These are phyloP conservation scores for Pseudopithomyces chartarum DNA, from an alignment of 2,329 filamentous ascomycete species.

Conservation along the genomic window DNA sequence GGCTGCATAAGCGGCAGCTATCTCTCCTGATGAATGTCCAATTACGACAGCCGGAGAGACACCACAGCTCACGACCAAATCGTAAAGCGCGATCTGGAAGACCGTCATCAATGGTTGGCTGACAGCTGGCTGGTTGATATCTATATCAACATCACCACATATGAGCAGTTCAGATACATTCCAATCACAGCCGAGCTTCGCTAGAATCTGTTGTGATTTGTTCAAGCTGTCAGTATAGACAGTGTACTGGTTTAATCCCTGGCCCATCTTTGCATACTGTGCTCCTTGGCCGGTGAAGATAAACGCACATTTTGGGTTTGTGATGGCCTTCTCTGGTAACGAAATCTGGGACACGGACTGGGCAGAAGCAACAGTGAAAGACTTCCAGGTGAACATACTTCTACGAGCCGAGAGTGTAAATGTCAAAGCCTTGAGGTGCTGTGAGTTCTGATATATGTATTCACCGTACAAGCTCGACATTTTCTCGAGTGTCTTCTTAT, in stretches of 20 bases:
- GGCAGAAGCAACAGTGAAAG: not conserved
- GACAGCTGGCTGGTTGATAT: not conserved
- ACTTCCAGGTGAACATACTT: not conserved
- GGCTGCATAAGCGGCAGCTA: conserved; percentile 21
- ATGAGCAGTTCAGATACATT: not conserved
- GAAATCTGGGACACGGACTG: not conserved
- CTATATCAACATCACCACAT: not conserved
- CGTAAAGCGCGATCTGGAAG: conserved; percentile 23
- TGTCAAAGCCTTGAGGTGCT: not conserved
- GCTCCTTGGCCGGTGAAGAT: conserved; percentile 27
- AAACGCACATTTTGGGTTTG: conserved; percentile 1
- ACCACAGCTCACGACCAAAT: conserved; percentile 14
- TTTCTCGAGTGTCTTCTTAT: not conserved
- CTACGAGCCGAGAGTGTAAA: not conserved
- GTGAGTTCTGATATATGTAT: not conserved
- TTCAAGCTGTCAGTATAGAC: conserved; percentile 3
- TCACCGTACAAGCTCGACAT: not conserved
- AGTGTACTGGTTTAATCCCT: conserved; percentile 3
- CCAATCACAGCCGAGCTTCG: not conserved
- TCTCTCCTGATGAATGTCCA: conserved; percentile 28
- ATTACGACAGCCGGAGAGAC: conserved; percentile 15
- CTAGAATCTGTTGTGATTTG: not conserved
- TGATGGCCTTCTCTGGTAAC: not conserved
- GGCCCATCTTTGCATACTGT: conserved; percentile 17
- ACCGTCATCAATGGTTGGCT: conserved; percentile 21